These are phyloP conservation scores for Talaromyces thailandensis DNA, from an alignment of 495 filamentous ascomycete species.

Conservation along the genomic window DNA sequence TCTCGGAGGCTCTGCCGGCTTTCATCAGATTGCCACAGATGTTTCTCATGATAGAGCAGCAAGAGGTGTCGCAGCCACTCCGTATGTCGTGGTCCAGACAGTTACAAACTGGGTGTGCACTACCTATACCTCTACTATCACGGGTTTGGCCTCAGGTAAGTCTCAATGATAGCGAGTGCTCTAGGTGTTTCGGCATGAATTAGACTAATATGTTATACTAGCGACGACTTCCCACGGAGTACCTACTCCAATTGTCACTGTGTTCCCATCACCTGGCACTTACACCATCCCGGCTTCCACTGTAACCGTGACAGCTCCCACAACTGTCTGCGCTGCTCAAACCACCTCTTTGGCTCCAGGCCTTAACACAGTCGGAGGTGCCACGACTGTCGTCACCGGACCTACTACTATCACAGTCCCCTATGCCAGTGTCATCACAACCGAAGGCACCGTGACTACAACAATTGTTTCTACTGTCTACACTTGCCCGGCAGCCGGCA, in stretches of 20 bases:
- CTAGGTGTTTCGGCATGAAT: not conserved
- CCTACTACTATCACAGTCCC: slow-evolving; percentile 1
- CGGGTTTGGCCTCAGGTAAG: not conserved
- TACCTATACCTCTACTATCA: not conserved
- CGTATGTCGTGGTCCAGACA: not conserved
- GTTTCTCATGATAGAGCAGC: not conserved
- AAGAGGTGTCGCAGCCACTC: not conserved
- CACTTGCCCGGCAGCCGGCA: not conserved
- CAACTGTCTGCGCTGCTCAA: not conserved
- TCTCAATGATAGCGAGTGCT: not conserved
- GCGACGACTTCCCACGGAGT: not conserved
- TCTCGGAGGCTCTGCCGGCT: not conserved
- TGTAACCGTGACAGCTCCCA: not conserved
- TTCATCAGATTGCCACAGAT: not conserved
- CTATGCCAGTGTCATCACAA: not conserved
- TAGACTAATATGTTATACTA: not conserved
- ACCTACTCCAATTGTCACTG: not conserved
- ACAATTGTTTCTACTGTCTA: not conserved
- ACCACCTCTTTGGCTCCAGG: slow-evolving; percentile 3
- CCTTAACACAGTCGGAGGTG: not conserved
- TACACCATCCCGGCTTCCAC: slow-evolving; percentile 4
- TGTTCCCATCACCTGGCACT: not conserved
- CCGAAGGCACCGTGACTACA: not conserved
- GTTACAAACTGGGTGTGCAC: slow-evolving; percentile 3
- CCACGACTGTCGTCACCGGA: not conserved